Base-by-base conservation (phyloP, 2,329 filamentous ascomycete species). In the Trichoderma atroviride region DNA sequence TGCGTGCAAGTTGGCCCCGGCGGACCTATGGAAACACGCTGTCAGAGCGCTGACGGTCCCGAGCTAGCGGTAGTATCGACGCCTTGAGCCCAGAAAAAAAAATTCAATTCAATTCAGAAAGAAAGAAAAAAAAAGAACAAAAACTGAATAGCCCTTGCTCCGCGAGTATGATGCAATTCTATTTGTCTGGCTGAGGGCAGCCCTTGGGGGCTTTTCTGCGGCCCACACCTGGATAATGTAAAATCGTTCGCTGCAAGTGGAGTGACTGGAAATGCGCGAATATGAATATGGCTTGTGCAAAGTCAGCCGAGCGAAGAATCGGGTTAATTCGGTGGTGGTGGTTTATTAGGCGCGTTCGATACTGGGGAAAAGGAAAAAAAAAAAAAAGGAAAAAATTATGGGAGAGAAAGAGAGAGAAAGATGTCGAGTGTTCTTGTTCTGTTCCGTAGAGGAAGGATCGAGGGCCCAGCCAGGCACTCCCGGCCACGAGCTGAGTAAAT, bases 191-290 rank as follows among this genome's bases (percentile, higher is more conserved):
- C 29, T 27, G 61, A 65, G 68, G 68, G 63, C 43, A 64, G 52
- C 31, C 43, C 47, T 50, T 43, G 57, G 59, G 59, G 50, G 53
- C 43, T 61, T 61, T 50, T 66, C 47, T n/a, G 35, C 31, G 63
- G 69, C 69, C 69, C 69, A 70, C 69, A 52, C 43, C 43, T 61
- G 53, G 33, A 33, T 57, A 58, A 58, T 52, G n/a, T 24, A 58
- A 58, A 66, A 68, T 37, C 69, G 43, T 57, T 56, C 35, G 60
- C 63, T 52, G 57, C 56, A 40, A 37, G 68, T 69, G 68, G 63
- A 61, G 63, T 57, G 63, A 29, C 22, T 37, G 24, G 31, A 59
- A 63, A 62, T 70, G 69, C 69, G 69, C 69, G 69, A 70, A 70
- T 70, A 66, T 58, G 69, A 70, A 70, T 70, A 66, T 58, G 58